Conservation (phyloP, 2,329 filamentous ascomycete genomes). For the Gnomoniopsis smithogilvyi region DNA sequence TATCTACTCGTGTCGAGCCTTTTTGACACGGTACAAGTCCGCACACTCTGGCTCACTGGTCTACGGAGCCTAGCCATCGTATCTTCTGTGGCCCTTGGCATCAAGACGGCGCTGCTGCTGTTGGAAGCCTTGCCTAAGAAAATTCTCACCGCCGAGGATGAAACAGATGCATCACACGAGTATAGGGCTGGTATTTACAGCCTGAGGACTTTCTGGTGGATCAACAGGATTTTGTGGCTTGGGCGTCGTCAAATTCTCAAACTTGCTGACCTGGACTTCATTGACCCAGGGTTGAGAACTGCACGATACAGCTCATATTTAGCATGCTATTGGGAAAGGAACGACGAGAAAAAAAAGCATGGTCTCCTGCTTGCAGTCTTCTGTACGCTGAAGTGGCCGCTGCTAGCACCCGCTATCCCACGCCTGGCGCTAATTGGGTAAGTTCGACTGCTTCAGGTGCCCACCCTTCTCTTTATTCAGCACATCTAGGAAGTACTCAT, state of each 20-base stretch:
- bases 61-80: background rate
- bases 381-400: background rate
- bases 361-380: background rate
- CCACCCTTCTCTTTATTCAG: too few relatives aligned
- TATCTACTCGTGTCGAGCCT: background rate
- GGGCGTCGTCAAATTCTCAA: background rate
- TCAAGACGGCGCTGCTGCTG: background rate
- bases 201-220: background rate
- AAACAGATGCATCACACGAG: background rate
- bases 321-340: background rate
- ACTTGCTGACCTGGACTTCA: background rate
- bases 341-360: background rate
- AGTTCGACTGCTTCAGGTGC: too few relatives aligned
- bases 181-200: background rate
- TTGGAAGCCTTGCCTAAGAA: background rate
- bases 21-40: background rate
- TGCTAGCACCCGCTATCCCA: background rate
- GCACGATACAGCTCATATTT: background rate
- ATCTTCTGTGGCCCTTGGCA: background rate
- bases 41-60: background rate
- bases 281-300: background rate
- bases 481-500: too few relatives aligned
- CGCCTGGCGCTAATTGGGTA: background rate
- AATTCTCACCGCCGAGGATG: background rate
- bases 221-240: background rate